A percentile compares a stretch with the other conserved stretches of the same genome.
Evolutionary conservation across 164 flowering plant genomes (phyloP).

Genomic region (Aristolochia contorta): DNA sequence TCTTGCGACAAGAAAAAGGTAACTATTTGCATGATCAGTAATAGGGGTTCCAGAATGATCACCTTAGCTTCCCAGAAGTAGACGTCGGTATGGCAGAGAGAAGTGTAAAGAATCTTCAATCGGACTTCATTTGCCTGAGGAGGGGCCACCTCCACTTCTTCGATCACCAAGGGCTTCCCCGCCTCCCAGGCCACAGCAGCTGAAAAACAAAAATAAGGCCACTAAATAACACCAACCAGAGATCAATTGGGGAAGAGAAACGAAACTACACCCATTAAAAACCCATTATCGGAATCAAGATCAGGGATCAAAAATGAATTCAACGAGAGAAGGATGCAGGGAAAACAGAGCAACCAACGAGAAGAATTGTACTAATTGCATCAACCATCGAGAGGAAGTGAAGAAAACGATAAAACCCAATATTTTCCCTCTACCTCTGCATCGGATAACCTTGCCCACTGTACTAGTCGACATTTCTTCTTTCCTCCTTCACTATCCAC

Average conservation of each 20-base stretch:
- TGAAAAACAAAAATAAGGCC: conserved; percentile 5
- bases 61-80: conserved; percentile 60
- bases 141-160: conserved; percentile 45
- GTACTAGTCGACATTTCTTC: not conserved
- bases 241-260: too few relatives aligned
- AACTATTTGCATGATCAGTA: too few relatives aligned
- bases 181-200: conserved; percentile 57
- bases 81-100: conserved; percentile 47
- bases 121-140: conserved; percentile 38
- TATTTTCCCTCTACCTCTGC: not conserved
- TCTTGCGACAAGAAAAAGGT: too few relatives aligned
- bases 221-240: too few relatives aligned
- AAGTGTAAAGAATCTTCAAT: conserved; percentile 35
- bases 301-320: too few relatives aligned
- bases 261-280: too few relatives aligned
- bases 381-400: too few relatives aligned
- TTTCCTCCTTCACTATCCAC: too few relatives aligned
- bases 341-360: too few relatives aligned
- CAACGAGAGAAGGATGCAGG: not conserved
- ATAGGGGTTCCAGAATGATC: not conserved
- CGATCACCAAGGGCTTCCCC: conserved; percentile 46
- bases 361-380: too few relatives aligned
- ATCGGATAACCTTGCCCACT: conserved; percentile 6
- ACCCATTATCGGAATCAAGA: too few relatives aligned
- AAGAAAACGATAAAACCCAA: not conserved